Evolutionary conservation across 768 basidiomycete species (phyloP).

Genomic region (Lentinula raphanica): DNA sequence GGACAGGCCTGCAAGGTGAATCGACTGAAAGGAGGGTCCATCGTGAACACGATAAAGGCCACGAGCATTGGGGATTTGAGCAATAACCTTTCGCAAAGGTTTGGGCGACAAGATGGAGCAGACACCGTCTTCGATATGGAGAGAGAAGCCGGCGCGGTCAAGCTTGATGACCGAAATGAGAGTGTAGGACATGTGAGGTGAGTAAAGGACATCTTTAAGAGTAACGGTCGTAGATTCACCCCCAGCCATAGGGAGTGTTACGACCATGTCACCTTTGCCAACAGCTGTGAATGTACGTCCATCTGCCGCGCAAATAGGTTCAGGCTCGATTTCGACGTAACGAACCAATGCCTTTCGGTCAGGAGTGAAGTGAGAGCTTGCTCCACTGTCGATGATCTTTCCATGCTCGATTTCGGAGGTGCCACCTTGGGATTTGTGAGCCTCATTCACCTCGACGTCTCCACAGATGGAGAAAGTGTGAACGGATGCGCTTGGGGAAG

Average conservation of each 20-base stretch:
- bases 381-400: slow-evolving; percentile 27
- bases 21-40: background rate
- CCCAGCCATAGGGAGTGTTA: slow-evolving; percentile 19
- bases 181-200: slow-evolving; percentile 22
- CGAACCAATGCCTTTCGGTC: slow-evolving; percentile 21
- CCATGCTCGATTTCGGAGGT: background rate
- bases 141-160: slow-evolving; percentile 11
- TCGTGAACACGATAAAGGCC: slow-evolving; percentile 21
- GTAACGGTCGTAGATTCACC: slow-evolving; percentile 12
- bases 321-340: slow-evolving; percentile 11
- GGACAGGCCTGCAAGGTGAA: background rate
- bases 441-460: too few species aligned
- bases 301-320: slow-evolving; percentile 23
- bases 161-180: slow-evolving; percentile 22
- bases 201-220: slow-evolving; percentile 20
- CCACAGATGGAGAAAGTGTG: too few species aligned
- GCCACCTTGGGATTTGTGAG: too few species aligned
- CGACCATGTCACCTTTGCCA: slow-evolving; percentile 23
- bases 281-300: slow-evolving; percentile 19
- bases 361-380: slow-evolving; percentile 28
- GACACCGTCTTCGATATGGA: slow-evolving; percentile 9
- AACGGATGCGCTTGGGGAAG: too few species aligned
- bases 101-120: slow-evolving; percentile 11
- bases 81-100: slow-evolving; percentile 10
- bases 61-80: slow-evolving; percentile 16